A percentile compares a stretch with the other conserved stretches of the same genome.
Evolutionary conservation across 192 early-diverging fungal genomes (phyloP).

Genomic region (Podila epicladia): DNA sequence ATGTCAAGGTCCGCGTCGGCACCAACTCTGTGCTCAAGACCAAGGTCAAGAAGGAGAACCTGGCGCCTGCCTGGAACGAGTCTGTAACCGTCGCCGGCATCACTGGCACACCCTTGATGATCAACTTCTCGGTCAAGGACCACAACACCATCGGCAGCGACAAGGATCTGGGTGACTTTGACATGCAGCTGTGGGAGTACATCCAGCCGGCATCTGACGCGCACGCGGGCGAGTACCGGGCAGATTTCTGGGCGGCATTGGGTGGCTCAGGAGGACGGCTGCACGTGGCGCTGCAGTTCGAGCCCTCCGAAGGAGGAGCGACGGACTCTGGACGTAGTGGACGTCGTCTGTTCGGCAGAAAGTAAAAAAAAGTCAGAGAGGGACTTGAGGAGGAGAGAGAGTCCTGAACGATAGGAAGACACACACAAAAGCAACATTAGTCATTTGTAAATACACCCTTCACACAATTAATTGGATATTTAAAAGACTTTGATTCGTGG

Average conservation of each 20-base stretch:
- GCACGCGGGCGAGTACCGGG: not conserved
- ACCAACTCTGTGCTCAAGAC: conserved; percentile 75
- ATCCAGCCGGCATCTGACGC: conserved; percentile 28
- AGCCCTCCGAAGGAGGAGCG: conserved; percentile 13
- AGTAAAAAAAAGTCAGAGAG: not conserved
- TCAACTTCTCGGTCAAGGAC: conserved; percentile 73
- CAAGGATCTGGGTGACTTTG: conserved; percentile 68
- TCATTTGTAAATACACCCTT: conserved; percentile 19
- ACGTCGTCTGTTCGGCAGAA: conserved; percentile 28
- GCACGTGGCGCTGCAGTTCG: conserved; percentile 32
- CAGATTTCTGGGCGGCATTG: conserved; percentile 28
- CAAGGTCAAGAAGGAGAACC: conserved; percentile 72
- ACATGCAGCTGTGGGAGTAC: conserved; percentile 59
- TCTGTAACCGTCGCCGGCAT: conserved; percentile 28
- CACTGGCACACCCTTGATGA: conserved; percentile 34
- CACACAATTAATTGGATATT: conserved; percentile 8
- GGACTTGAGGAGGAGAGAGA: too few relatives aligned
- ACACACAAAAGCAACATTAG: conserved; percentile 3
- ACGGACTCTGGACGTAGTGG: conserved; percentile 6
- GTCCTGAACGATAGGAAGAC: not conserved
- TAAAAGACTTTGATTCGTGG: too few relatives aligned
- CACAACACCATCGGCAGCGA: conserved; percentile 70
- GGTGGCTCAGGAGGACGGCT: conserved; percentile 14
- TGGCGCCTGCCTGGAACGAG: conserved; percentile 72
- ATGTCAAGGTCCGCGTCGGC: conserved; percentile 68